Base-by-base conservation (phyloP, 768 basidiomycete genomes). In the Jaapia argillacea region DNA sequence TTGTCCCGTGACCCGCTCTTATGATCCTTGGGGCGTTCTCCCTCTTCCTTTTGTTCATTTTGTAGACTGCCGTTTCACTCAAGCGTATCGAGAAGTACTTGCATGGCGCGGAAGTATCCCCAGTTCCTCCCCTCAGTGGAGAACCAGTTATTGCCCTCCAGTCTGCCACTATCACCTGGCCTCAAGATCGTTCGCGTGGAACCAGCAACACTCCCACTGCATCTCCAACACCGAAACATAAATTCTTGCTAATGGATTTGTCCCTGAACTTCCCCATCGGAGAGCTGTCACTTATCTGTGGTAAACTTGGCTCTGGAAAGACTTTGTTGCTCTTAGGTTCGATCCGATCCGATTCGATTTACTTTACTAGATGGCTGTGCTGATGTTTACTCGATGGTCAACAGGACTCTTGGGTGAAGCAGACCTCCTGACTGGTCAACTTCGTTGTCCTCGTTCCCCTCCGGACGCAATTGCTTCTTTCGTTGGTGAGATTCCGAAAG, bases 21-120 rank as follows among this genome's bases (percentile, higher is more conserved):
- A 27, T 27, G n/a, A n/a, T 31, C 40, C 38, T 14, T 42, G 31
- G 24, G 25, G 20, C 16, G 2, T 24, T 21, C 12, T 20, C 24
- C 43, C n/a, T 40, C 24, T 46, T 27, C 10, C 43, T 24, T 40
- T 48, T 38, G 31, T 21, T 12, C 4, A 39, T 28, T 43, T 40
- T n/a, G n/a, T 36, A 84, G 82, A 76, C 79, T 44, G 69, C 86
- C 38, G 87, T 96, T 13, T 92, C 89, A 7, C 67, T 92, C 40
- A 79, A 85, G 14, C 86, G 92, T 41, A 92, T 96, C 47, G 90
- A 93, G 57, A 91, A 87, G 53, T 96, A 93, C 59, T 73, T 96
- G 21, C 65, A 75, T 39, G 71, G 75, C 6, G 72, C 75, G 1
- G 92, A 97, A 61, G 79, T 96, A 13, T 58, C 70, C 1, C 60